Base-by-base conservation (phyloP, 2,329 filamentous ascomycete genomes). In the Pseudogymnoascus sp. region DNA sequence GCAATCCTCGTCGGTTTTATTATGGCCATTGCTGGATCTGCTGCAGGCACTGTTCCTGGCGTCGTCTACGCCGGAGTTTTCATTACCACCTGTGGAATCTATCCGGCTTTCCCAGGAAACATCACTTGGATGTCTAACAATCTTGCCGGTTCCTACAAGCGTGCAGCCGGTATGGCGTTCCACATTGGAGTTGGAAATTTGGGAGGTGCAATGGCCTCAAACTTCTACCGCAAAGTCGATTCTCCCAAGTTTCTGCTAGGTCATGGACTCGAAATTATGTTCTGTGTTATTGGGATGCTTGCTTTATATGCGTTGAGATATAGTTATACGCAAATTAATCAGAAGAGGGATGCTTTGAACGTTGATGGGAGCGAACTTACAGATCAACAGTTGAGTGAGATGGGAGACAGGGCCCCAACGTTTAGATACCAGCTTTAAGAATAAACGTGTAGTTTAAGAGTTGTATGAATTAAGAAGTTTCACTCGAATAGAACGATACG, bases 321-420 rank as follows among this genome's bases (percentile, higher is more conserved):
- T 63, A 73, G 71, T 13, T 82, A 82, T 65, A 71, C 74, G 60
- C 67, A 71, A 4, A 77, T 81, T 67, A 83, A 83, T 65, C 70
- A 68, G 29, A 77, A 78, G 65, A 71, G 80, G 21, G 73, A 74
- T 9, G 61, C 62, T 45, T 45, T 45, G 40, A 9, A 45, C 18
- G 8, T 13, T 25, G 21, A 66, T 73, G 39, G 73, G 73, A 60
- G 66, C 68, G 3, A 70, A 58, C 77, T 75, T 62, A 76, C 75
- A 1, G 71, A 73, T 1, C 74, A 79, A 65, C 75, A 80, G 67
- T 68, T 81, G 62, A 77, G 76, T 37, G 75, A 75, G 40, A 69
- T 80, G 67, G 81, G 80, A 0, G 80, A 83, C 70, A 74, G 76
- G 52, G 78, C 80, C n/a, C 73, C 79, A 5, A 75, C 77, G 3